Evolutionary conservation across 1,139 yeast genomes (phyloP).

Genomic region (Eremothecium gossypii): DNA sequence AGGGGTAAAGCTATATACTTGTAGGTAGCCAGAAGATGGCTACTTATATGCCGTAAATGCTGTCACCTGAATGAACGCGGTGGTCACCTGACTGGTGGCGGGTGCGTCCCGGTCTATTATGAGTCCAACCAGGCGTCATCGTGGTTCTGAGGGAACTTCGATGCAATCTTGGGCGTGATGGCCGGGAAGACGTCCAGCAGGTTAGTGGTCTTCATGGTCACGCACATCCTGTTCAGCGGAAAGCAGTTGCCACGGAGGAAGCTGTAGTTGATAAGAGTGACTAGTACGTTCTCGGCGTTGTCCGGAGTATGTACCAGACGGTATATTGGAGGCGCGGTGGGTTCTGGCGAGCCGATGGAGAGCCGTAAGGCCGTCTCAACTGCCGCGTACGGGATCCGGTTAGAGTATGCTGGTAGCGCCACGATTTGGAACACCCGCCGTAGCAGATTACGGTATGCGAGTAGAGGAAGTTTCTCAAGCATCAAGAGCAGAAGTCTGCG

Average conservation of each 20-base stretch:
- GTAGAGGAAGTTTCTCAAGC: constrained; percentile 26
- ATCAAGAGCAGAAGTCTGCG: constrained; percentile 17
- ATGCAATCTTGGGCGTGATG: constrained; percentile 19
- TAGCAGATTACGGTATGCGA: constrained; percentile 23
- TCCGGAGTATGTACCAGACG: constrained; percentile 19
- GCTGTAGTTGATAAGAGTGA: constrained; percentile 25
- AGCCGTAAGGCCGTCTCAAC: constrained; percentile 14
- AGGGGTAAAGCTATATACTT: no score
- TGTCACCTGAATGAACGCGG: no score
- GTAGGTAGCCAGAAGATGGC: no score
- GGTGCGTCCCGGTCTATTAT: constrained; percentile 1
- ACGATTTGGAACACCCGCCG: constrained; percentile 13
- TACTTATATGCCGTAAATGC: neutral
- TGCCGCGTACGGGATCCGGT: constrained; percentile 22
- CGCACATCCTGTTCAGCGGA: constrained; percentile 23
- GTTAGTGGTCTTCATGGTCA: constrained; percentile 23
- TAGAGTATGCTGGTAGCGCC: constrained; percentile 15
- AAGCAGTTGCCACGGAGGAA: constrained; percentile 28
- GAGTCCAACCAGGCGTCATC: constrained; percentile 27
- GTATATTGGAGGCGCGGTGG: constrained; percentile 13
- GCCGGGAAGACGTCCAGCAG: constrained; percentile 23
- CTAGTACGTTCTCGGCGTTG: constrained; percentile 25
- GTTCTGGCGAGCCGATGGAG: constrained; percentile 14
- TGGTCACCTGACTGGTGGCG: constrained; percentile 1
- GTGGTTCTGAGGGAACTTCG: constrained; percentile 22